A percentile compares a stretch with the other conserved stretches of the same genome.
Evolutionary conservation across 306 rosid genomes (phyloP).

Genomic region (Pyrus pyrifolia): DNA sequence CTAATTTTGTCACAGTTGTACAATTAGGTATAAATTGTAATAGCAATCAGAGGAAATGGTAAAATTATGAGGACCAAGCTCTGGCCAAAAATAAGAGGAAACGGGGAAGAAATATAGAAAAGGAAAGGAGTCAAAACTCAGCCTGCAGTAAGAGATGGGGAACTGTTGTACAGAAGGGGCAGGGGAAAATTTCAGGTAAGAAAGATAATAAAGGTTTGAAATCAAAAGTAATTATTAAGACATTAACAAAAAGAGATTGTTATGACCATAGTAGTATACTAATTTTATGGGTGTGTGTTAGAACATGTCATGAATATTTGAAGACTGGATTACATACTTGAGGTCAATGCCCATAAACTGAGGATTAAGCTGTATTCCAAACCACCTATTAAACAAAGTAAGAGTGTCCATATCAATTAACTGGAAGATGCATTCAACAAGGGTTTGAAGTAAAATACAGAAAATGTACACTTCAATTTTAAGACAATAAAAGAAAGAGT

Average conservation of each 20-base stretch:
- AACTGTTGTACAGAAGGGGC: not conserved
- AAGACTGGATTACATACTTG: conserved; percentile 63
- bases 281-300: not conserved
- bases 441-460: conserved; percentile 10
- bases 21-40: not conserved
- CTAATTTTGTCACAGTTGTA: conserved; percentile 9
- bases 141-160: not conserved
- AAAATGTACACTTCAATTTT: not conserved
- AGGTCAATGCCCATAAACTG: conserved; percentile 85
- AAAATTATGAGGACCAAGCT: not conserved
- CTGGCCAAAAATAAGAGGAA: not conserved
- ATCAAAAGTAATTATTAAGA: not conserved
- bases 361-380: conserved; percentile 94
- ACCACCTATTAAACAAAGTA: conserved; percentile 63
- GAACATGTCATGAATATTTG: not conserved
- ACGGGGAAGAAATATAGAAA: not conserved
- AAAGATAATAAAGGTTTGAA: not conserved
- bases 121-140: not conserved
- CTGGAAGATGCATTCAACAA: conserved; percentile 8
- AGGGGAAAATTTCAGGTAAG: not conserved
- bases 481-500: not conserved
- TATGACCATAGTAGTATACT: too few species aligned
- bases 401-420: conserved; percentile 14
- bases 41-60: not conserved
- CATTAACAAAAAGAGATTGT: not conserved